Base-by-base conservation (phyloP, 2,329 filamentous ascomycete genomes). In the Hypoxylon sp. region DNA sequence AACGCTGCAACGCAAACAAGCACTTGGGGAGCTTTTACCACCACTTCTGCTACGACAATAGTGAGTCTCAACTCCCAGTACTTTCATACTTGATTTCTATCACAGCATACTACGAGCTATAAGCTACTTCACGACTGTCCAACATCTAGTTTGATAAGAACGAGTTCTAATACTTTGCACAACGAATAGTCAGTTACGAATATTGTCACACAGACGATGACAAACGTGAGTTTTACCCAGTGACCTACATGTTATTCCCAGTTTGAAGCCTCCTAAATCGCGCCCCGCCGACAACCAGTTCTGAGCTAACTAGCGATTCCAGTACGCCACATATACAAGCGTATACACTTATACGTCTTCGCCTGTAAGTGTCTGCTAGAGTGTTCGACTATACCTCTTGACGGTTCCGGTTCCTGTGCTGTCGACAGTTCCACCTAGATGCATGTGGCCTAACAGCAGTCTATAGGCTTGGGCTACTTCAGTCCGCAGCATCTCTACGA, bases 121-220 rank as follows among this genome's bases (percentile, higher is more conserved):
- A 11, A 38, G 17, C 18, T 38, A 20, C 35, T 2, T 38, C 13
- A n/a, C 13, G n/a, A 33, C 7, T 15, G 1, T 4, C 13, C 31
- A 17, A n/a, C n/a, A 9, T 9, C 31, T 18, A 6, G 13, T 8
- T 29, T 9, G 13, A 11, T 31, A 7, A 9, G 18, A 15, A 18
- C 24, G 27, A 27, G 3, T 8, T n/a, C 17, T 38, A 18, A 47
- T 58, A 58, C 26, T 8, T 41, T 15, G 24, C 13, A 17, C 26
- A 5, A 17, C 15, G 18, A 13, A 41, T 15, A 62, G 58, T 45
- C 48, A 11, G 40, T 58, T 18, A 61, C 58, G 21, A 50, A 51
- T 29, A 61, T 54, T 8, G 46, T 61, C 11, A 48, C 43, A 3
- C 31, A 56, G 42, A 60, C 58, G 4, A 35, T 60, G 23, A 33